These are phyloP conservation scores for Bassia scoparia DNA, from an alignment of 148 eudicot species.

Conservation along the genomic window DNA sequence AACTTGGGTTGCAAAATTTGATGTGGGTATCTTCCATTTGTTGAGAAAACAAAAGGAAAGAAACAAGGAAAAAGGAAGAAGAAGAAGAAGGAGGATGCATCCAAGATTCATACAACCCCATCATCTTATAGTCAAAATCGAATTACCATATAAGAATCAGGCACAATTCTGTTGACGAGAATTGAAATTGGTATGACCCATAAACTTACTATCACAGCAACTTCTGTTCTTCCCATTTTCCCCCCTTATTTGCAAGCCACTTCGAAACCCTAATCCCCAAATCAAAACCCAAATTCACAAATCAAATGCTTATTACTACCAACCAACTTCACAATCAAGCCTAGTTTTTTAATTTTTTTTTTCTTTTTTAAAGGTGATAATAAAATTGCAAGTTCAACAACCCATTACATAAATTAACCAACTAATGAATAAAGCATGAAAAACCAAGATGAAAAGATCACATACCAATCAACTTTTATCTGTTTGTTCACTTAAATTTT, in stretches of 20 bases:
- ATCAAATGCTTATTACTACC: too few relatives aligned
- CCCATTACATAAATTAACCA: not conserved
- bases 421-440: not conserved
- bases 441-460: not conserved
- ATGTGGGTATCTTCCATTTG: not conserved
- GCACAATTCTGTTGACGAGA: conserved; percentile 65
- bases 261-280: too few relatives aligned
- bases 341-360: too few relatives aligned
- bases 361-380: not conserved
- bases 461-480: too few relatives aligned
- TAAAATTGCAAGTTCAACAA: not conserved
- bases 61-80: not conserved
- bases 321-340: too few relatives aligned
- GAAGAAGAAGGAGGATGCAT: conserved; percentile 28
- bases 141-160: conserved; percentile 77
- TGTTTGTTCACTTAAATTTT: too few relatives aligned
- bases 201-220: conserved; percentile 52
- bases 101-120: conserved; percentile 45
- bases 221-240: conserved; percentile 67
- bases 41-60: not conserved
- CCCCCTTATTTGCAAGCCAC: too few relatives aligned
- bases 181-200: conserved; percentile 75
- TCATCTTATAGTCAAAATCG: conserved; percentile 22
- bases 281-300: too few relatives aligned
- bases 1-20: not conserved